Evolutionary conservation across 495 filamentous ascomycete species (phyloP), one percentile per base, ranked within the genome.

Genomic region (Paragyromitra xinjiangensis): DNA sequence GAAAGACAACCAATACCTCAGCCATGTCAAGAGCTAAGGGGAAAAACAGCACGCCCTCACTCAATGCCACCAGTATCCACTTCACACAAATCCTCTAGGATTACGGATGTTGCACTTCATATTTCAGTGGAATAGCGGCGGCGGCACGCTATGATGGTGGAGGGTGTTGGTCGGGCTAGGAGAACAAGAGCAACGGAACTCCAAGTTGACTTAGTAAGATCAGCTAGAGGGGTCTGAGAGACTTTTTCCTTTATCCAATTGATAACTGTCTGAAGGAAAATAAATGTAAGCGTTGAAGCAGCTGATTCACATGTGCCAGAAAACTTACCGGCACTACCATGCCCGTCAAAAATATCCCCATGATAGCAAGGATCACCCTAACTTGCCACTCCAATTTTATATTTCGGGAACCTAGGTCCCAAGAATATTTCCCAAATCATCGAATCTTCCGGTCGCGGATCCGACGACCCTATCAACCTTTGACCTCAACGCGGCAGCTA

Each of bases 251-350:
- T 61, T 16, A 61, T 2, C 58, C 26, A 61, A 6, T 61, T 39
- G 5, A 61, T 7, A 1, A 61, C 14, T n/a, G 5, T 12, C 58
- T 58, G 29, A 61, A 61, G 58, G 58, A 61, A 61, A 61, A 61
- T 61, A 61, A 37, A 61, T 39, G 58, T 61, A 61, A 61, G 58
- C 58, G 58, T 39, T 39, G 58, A 19, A 61, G 22, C 58, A 16
- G 58, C 34, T 61, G 16, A 61, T 61, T 61, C 29, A 61, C 58
- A 40, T 61, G 14, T 61, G 29, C 29, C 11, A 40, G 12, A 61
- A 61, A 61, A 61, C 58, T 39, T 61, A 61, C 58, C 22, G 53
- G 53, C 24, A 26, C 22, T 58, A 58, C 0, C 22, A 34, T 58
- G 53, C 6, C 26, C 34, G 58, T 7, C 58, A 62, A 64, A 45